A percentile compares a stretch with the other conserved stretches of the same genome.
These are phyloP conservation scores for Casuarina equisetifolia DNA, from an alignment of 306 rosid genomes.

Conservation along the genomic window DNA sequence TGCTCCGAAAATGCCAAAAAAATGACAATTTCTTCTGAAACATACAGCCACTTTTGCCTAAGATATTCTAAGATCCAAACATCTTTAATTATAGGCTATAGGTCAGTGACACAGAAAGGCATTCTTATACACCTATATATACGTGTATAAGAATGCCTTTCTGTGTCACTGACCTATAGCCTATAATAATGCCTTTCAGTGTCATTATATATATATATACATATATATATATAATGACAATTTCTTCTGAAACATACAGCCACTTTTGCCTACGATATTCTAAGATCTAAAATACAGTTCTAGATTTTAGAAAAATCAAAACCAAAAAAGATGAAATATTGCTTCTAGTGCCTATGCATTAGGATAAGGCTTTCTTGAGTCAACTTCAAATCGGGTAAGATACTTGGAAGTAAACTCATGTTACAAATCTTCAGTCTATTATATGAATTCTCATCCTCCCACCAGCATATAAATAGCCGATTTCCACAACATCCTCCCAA, in stretches of 20 bases:
- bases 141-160: too few relatives aligned
- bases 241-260: neutral
- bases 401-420: neutral
- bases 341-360: neutral
- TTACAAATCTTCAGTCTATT: neutral
- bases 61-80: neutral
- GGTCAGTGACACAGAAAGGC: neutral
- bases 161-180: neutral
- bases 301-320: neutral
- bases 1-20: neutral
- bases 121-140: neutral
- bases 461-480: neutral
- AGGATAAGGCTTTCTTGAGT: neutral
- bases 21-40: neutral
- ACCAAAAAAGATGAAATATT: neutral
- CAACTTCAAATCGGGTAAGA: neutral
- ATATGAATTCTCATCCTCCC: neutral
- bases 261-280: neutral
- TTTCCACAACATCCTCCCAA: neutral
- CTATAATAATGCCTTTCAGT: too few relatives aligned
- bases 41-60: neutral
- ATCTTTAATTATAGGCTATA: neutral
- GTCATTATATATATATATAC: too few relatives aligned
- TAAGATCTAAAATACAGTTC: neutral
- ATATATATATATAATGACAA: too few relatives aligned